Percentiles rank a stretch among this genome's conserved stretches.
Conservation (phyloP, 805 yeast genomes). For the Hanseniaspora taiwanica region DNA sequence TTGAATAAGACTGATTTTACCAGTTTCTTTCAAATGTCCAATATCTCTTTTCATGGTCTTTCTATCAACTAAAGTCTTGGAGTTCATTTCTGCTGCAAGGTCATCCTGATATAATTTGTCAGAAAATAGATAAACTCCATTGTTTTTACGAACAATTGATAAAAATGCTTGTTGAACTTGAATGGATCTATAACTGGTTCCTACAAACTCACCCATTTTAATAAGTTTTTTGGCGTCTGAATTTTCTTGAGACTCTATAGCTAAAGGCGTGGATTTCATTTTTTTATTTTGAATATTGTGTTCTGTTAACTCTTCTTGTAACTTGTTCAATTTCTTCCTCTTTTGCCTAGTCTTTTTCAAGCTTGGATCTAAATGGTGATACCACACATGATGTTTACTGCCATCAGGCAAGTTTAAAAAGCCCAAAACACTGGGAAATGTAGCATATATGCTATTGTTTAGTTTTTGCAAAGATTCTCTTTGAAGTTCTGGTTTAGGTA, state of each 20-base stretch:
- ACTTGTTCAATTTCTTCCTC: conserved; percentile 1
- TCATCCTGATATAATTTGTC: conserved; percentile 23
- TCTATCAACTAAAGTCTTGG: conserved; percentile 34
- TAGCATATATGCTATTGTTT: not conserved
- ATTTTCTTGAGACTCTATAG: not conserved
- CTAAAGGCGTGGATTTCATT: not conserved
- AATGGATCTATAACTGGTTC: conserved; percentile 30
- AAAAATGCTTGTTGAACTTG: conserved; percentile 33
- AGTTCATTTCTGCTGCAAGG: conserved; percentile 30
- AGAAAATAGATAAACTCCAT: conserved; percentile 36
- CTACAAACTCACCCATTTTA: conserved; percentile 24
- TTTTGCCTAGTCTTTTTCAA: not conserved
- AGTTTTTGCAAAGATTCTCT: not conserved
- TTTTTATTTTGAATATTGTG: not conserved
- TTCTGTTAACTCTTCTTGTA: not conserved
- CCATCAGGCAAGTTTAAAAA: not conserved
- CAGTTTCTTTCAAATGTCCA: conserved; percentile 21
- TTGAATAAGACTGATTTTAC: conserved; percentile 12
- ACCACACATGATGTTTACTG: not conserved
- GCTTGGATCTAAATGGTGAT: not conserved
- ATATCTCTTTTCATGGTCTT: conserved; percentile 39
- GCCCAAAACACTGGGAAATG: not conserved
- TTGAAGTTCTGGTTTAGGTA: not conserved
- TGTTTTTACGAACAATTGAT: conserved; percentile 27
- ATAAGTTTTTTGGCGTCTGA: conserved; percentile 3